Conservation (phyloP, 768 basidiomycete species). For the Astraeus odoratus region DNA sequence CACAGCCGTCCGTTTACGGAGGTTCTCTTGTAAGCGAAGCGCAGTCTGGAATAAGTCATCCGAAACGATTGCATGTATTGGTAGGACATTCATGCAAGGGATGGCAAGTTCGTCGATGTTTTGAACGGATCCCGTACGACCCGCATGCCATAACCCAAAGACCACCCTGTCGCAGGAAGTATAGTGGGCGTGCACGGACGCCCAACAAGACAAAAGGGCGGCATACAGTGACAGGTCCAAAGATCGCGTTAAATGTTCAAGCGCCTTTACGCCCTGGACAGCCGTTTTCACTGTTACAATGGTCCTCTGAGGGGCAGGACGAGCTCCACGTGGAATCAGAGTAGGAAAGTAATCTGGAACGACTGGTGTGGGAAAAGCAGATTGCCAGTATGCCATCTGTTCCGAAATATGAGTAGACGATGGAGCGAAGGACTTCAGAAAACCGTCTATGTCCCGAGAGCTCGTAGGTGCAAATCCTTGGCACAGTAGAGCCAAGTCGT, state of each 20-base stretch:
- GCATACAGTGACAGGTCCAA: conserved; percentile 31
- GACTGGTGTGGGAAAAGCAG: conserved; percentile 24
- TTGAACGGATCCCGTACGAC: conserved; percentile 31
- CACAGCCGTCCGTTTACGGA: conserved; percentile 31
- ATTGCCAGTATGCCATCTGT: conserved; percentile 32
- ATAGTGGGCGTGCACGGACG: conserved; percentile 29
- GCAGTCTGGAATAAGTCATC: conserved; percentile 23
- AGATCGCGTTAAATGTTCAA: conserved; percentile 39
- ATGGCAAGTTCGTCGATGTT: conserved; percentile 32
- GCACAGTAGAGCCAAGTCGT: conserved; percentile 35
- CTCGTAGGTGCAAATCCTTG: conserved; percentile 16
- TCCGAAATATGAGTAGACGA: conserved; percentile 12
- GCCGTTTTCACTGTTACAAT: conserved; percentile 31
- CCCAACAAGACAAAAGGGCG: conserved; percentile 40
- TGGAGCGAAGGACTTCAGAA: conserved; percentile 21
- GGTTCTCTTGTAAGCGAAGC: conserved; percentile 27
- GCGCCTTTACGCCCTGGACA: conserved; percentile 35
- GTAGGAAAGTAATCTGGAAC: conserved; percentile 23
- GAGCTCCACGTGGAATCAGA: not conserved
- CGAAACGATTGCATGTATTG: conserved; percentile 26
- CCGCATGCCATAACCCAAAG: conserved; percentile 44
- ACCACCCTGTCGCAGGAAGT: conserved; percentile 23
- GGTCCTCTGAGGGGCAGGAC: conserved; percentile 1
- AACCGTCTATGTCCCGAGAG: conserved; percentile 21
- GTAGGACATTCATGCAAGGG: conserved; percentile 41